Evolutionary conservation across 805 yeast genomes (phyloP), one percentile per base, ranked within the genome.

Genomic region (Hanseniaspora lindneri): DNA sequence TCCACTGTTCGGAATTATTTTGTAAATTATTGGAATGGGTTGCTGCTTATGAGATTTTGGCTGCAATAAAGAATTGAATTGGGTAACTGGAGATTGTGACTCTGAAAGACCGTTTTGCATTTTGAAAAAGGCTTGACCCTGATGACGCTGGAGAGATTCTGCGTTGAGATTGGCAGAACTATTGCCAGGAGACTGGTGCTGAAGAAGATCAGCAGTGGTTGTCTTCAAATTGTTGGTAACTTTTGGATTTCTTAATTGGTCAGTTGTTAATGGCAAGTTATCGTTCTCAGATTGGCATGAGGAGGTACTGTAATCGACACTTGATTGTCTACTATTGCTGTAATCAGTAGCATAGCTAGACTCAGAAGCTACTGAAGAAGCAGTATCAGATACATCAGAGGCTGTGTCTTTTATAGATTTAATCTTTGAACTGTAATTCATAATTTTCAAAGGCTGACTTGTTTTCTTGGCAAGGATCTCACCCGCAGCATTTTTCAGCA

Each of bases 1-100:
- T 2, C 99, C 99, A 62, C 84, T 92, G 0, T 94, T 81, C 1
- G 99, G 99, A 51, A 92, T 88, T 10, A 92, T 81, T 51, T 95
- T 73, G 61, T 86, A 89, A 47, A 89, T 80, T 0, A 73, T 60
- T 1, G 94, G 94, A 19, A 21, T 32, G 8, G 21, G 35, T 47
- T 47, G 50, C 44, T 46, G 41, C 25, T 44, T 27, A 27, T 27
- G 29, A 27, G 29, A 27, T n/a, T n/a, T n/a, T n/a, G n/a, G n/a
- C n/a, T 27, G 30, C 34, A 30, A 30, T 11, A 17, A n/a, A 11
- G 34, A 30, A 14, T 11, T 10, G 6, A 30, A 32, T 34, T 53
- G 41, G 17, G n/a, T 19, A 3, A 32, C 35, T 11, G 49, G 42
- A 30, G 51, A 47, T 41, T 37, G 47, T 14, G 47, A 42, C n/a